phyloP scores from a whole-genome alignment of 345 rosid species.

The Lepidium sativum region DNA sequence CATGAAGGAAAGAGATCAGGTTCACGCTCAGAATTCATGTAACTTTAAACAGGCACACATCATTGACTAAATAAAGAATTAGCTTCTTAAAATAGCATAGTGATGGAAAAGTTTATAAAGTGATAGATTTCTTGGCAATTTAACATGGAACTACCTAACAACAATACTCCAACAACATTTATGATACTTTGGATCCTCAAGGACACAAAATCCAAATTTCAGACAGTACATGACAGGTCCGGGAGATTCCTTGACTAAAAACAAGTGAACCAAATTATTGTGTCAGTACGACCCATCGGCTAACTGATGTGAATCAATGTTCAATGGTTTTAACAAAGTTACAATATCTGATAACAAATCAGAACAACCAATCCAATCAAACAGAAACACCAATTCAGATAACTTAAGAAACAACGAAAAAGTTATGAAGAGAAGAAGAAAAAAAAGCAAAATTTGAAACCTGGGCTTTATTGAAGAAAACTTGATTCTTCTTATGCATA shows the following conservation, averaged over 20 bases:
- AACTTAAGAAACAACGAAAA: neutral
- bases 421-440: neutral
- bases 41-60: neutral
- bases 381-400: neutral
- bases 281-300: neutral
- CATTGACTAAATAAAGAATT: neutral
- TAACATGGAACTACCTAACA: neutral
- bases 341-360: neutral
- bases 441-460: conserved; percentile 29
- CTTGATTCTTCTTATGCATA: conserved; percentile 84
- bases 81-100: neutral
- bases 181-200: neutral
- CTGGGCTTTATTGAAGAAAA: conserved; percentile 93
- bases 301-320: neutral
- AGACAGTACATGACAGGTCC: neutral
- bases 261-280: neutral
- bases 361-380: neutral
- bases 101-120: neutral
- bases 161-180: neutral
- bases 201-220: neutral
- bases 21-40: neutral
- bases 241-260: neutral
- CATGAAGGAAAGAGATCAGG: neutral
- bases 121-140: neutral
- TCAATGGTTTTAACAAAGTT: neutral